A percentile compares a stretch with the other conserved stretches of the same genome.
Conservation (phyloP, 768 basidiomycete species). For the Amanita muscaria region DNA sequence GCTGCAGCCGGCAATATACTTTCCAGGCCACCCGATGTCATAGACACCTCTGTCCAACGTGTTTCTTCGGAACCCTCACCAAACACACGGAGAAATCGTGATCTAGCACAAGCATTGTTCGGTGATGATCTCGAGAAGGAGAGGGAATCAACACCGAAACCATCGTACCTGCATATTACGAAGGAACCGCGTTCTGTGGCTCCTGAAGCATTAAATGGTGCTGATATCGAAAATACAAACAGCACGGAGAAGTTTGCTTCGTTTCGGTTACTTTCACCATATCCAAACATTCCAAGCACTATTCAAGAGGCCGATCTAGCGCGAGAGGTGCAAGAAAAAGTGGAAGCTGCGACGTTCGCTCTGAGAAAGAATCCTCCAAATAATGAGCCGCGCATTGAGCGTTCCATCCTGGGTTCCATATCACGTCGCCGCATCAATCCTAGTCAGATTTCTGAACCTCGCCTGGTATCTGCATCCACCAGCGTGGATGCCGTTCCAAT, state of each 20-base stretch:
- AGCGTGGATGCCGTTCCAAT: slow-evolving; percentile 62
- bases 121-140: slow-evolving; percentile 36
- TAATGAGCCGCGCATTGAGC: slow-evolving; percentile 2
- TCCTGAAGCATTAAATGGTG: not conserved
- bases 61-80: slow-evolving; percentile 25
- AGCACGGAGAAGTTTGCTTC: not conserved
- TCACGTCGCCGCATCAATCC: slow-evolving; percentile 53
- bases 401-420: slow-evolving; percentile 19
- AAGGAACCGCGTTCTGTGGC: slow-evolving; percentile 4
- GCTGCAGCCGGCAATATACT: slow-evolving; percentile 50
- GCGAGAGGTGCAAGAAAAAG: slow-evolving; percentile 58
- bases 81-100: slow-evolving; percentile 56
- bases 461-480: slow-evolving; percentile 56
- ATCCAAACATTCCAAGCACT: not conserved
- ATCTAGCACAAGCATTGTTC: slow-evolving; percentile 72
- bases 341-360: slow-evolving; percentile 56
- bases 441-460: slow-evolving; percentile 58
- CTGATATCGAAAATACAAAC: not conserved
- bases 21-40: slow-evolving; percentile 16
- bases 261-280: not conserved
- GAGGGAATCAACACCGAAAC: slow-evolving; percentile 13
- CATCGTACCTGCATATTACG: slow-evolving; percentile 14
- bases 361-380: slow-evolving; percentile 44
- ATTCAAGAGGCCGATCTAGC: slow-evolving; percentile 44
- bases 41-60: slow-evolving; percentile 11